Percentiles rank a stretch among this genome's conserved stretches.
phyloP scores from a whole-genome alignment of 2,329 filamentous ascomycete species.

The Tympanopsis confertula region DNA sequence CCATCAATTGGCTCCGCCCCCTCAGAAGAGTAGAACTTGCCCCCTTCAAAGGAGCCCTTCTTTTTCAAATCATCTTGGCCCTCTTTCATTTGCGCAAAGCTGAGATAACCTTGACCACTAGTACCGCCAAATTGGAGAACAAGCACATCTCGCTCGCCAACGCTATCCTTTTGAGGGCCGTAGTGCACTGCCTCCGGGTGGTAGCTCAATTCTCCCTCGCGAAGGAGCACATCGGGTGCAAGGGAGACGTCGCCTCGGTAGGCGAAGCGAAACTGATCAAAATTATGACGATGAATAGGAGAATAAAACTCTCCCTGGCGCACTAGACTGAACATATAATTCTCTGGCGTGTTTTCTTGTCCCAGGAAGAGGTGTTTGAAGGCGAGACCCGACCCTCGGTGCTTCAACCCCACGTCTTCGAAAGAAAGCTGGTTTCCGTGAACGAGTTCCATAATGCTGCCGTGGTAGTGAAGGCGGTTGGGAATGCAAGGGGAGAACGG shows the following conservation, averaged over 20 bases:
- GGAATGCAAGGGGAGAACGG: no score
- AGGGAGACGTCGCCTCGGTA: conserved; percentile 5
- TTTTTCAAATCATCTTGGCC: conserved; percentile 3
- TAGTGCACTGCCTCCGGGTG: conserved; percentile 10
- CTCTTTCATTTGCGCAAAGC: conserved; percentile 2
- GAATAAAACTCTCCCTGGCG: conserved; percentile 8
- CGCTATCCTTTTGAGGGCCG: conserved; percentile 7
- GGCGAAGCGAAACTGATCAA: conserved; percentile 10
- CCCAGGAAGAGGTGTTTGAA: conserved; percentile 7
- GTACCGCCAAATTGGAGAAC: conserved; percentile 9
- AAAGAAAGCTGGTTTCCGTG: no score
- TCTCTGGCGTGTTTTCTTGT: conserved; percentile 4
- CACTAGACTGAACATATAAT: conserved; percentile 7
- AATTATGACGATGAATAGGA: conserved; percentile 9
- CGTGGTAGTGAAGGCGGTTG: no score
- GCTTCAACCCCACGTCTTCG: conserved; percentile 5
- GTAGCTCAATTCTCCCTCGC: conserved; percentile 8
- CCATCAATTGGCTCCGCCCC: conserved; percentile 2
- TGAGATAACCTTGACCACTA: conserved; percentile 7
- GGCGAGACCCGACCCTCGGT: conserved; percentile 6
- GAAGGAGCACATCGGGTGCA: conserved; percentile 4
- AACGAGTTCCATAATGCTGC: no score
- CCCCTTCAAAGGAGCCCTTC: conserved; percentile 7
- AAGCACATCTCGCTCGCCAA: conserved; percentile 5
- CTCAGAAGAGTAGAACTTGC: conserved; percentile 4